Evolutionary conservation across 345 rosid species (phyloP), one percentile per base, ranked within the genome.

Genomic region (Corchorus olitorius): DNA sequence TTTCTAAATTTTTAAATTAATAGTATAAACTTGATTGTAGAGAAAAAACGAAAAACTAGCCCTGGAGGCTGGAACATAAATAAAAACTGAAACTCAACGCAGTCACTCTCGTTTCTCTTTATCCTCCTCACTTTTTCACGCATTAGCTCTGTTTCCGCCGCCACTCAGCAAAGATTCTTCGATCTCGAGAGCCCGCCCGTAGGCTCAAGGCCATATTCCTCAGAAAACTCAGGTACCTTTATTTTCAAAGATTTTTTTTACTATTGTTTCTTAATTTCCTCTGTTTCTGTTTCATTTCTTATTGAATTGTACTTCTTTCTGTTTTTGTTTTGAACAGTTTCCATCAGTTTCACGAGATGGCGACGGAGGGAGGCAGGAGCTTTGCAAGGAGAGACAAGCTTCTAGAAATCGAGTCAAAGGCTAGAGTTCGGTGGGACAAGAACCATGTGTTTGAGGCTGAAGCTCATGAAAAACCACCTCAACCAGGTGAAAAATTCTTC

Each of bases 371-470:
- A 74, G 83, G 87, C 79, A 91, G 86, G 83, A 91, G 97, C 75
- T 88, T 63, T 76, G 92, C 88, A 0, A 89, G 95, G 86, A 89
- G 98, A 84, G 95, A 93, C 55, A 89, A 87, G 11, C 84, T 94
- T 17, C 78, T 89, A 66, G 92, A 91, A 81, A 93, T 94, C 46
- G 92, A 93, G 79, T 75, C 79, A 0, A 80, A 82, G 43, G 94
- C 67, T 3, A 76, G 72, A 43, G 74, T 68, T 16, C 87, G 83
- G 97, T 94, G 98, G 98, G 90, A 87, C 6, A 95, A 91, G 41
- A 83, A 83, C 19, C 87, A 88, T 75, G 88, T 90, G 43, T 94
- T 93, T 76, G 83, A 45, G 62, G 91, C 98, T 4, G 77, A 75
- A 19, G 14, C 77, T 19, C 8, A 6, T 8, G 77, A 64, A 8